Evolutionary conservation across 306 rosid species (phyloP), one percentile per base, ranked within the genome.

Genomic region (Prunus kanzakura): DNA sequence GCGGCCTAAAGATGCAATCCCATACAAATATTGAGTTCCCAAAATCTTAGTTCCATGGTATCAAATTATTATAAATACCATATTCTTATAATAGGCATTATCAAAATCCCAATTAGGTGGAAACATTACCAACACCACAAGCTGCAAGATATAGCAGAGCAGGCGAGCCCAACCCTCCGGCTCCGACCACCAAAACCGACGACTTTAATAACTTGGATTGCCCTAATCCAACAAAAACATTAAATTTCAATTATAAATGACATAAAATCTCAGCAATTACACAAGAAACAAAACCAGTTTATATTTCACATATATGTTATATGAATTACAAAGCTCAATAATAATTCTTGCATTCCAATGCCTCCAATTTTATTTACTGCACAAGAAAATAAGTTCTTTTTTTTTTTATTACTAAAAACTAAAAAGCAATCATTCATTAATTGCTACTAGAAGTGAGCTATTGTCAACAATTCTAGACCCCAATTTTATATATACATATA

Each of bases 101-200:
- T 3, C 20, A 13, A 61, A 57, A 69, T 58, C 60, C 67, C 43
- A 25, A 52, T 14, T 38, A 57, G 51, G 32, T 3, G 10, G 43
- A n/a, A 72, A 73, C 46, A 62, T 77, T 91, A 91, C 98, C 98
- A 78, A 86, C 93, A 71, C 98, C 98, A 80, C 88, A 76, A 77
- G 98, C 97, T 29, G 93, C 97, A 57, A 94, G 91, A 84, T 94
- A 92, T 60, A 94, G 79, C 78, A 94, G 84, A 3, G 97, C 98
- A 13, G 97, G 95, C 41, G 98, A 93, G 71, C 98, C 97, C 82
- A 94, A 84, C 43, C 98, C 98, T 50, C 98, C 98, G 38, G 97
- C 98, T 79, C 99, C 99, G 74, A 92, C 91, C 46, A 95, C 97
- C 68, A 92, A 86, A 74, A 95, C 83, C 63, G 96, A 92, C 3